Percentiles rank a stretch among this genome's conserved stretches.
Evolutionary conservation across 2,329 filamentous ascomycete species (phyloP).

Genomic region (Aspergillus sclerotialis): DNA sequence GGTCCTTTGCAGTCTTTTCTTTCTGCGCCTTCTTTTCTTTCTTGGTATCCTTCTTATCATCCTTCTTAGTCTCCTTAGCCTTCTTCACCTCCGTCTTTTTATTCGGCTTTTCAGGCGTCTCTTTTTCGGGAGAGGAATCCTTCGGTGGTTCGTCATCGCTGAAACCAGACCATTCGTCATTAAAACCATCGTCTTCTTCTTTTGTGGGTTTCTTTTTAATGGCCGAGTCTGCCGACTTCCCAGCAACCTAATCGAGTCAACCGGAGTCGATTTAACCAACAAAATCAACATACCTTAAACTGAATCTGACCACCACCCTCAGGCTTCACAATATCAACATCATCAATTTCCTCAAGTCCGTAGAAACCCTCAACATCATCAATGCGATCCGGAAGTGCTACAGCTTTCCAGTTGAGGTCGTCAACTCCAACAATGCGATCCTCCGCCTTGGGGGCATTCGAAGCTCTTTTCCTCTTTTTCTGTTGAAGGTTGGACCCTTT

Average conservation of each 20-base stretch:
- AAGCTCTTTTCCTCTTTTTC: constrained; percentile 31
- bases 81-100: constrained; percentile 17
- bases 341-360: constrained; percentile 84
- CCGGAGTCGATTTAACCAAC: constrained; percentile 1
- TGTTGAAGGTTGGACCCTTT: constrained; percentile 20
- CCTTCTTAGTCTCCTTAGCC: constrained; percentile 14
- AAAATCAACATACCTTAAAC: constrained; percentile 31
- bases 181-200: constrained; percentile 27
- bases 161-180: constrained; percentile 61
- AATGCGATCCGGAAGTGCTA: constrained; percentile 65
- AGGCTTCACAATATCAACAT: constrained; percentile 71
- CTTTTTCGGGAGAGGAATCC: background rate
- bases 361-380: constrained; percentile 93
- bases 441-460: constrained; percentile 11
- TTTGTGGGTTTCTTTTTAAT: constrained; percentile 16
- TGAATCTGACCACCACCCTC: constrained; percentile 46
- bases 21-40: constrained; percentile 19
- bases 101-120: constrained; percentile 9
- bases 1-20: constrained; percentile 22
- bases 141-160: constrained; percentile 40
- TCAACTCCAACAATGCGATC: constrained; percentile 36
- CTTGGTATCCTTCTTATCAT: constrained; percentile 10
- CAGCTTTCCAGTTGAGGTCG: constrained; percentile 55
- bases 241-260: constrained; percentile 22
- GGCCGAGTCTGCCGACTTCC: constrained; percentile 26